A percentile compares a stretch with the other conserved stretches of the same genome.
Evolutionary conservation across 805 yeast genomes (phyloP).

Genomic region (Suhomyces sp.): DNA sequence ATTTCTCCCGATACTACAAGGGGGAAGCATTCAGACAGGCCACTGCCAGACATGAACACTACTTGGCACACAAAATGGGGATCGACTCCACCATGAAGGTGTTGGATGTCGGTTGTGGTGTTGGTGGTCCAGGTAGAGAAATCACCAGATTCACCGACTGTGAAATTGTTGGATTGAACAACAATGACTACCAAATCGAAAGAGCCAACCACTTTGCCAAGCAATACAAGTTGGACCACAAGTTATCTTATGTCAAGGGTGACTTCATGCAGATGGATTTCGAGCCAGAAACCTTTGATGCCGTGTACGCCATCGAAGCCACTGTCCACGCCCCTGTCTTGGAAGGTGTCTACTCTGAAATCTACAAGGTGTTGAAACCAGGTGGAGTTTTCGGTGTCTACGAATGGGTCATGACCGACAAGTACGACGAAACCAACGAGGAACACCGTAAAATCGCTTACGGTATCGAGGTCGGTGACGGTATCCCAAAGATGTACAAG

Average conservation of each 20-base stretch:
- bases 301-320: slow-evolving; percentile 97
- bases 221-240: slow-evolving; percentile 60
- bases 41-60: slow-evolving; percentile 96
- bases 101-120: slow-evolving; percentile 98
- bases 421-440: slow-evolving; percentile 79
- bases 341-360: slow-evolving; percentile 94
- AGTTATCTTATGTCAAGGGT: slow-evolving; percentile 87
- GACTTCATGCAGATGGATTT: slow-evolving; percentile 99
- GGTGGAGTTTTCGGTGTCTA: slow-evolving; percentile 98
- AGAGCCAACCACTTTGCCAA: slow-evolving; percentile 83
- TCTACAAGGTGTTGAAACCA: slow-evolving; percentile 92
- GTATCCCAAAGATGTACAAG: slow-evolving; percentile 95
- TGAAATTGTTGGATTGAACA: slow-evolving; percentile 84
- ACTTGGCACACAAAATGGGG: slow-evolving; percentile 82
- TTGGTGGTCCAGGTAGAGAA: slow-evolving; percentile 99
- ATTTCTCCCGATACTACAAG: slow-evolving; percentile 87
- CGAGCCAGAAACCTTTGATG: slow-evolving; percentile 84
- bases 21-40: slow-evolving; percentile 96
- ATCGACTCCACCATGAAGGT: slow-evolving; percentile 79
- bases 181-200: slow-evolving; percentile 94
- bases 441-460: slow-evolving; percentile 93
- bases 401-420: slow-evolving; percentile 99
- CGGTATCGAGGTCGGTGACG: slow-evolving; percentile 98
- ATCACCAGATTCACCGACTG: slow-evolving; percentile 88
- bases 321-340: slow-evolving; percentile 96